These are phyloP conservation scores for Phytophthora pini DNA, from an alignment of 352 stramenopile species.

Conservation along the genomic window DNA sequence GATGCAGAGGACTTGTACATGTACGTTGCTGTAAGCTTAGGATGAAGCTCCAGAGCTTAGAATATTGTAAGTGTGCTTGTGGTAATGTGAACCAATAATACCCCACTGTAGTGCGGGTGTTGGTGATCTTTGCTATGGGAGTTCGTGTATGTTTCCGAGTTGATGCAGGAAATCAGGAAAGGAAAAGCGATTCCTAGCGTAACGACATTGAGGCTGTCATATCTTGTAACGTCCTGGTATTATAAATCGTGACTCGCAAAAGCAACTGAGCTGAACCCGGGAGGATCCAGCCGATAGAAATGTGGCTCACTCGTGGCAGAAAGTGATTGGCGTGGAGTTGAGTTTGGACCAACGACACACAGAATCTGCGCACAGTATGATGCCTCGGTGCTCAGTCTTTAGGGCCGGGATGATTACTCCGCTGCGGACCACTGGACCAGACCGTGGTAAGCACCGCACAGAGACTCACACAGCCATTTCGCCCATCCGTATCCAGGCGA, in stretches of 20 bases:
- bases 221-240: not conserved
- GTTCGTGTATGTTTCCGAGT: not conserved
- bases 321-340: not conserved
- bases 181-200: not conserved
- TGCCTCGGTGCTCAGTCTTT: not conserved
- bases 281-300: not conserved
- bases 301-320: not conserved
- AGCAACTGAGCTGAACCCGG: too few species aligned
- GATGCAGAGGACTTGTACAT: too few species aligned
- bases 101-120: not conserved
- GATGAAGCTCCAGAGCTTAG: too few species aligned
- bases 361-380: not conserved
- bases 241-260: too few species aligned
- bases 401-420: constrained; percentile 14
- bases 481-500: constrained; percentile 7
- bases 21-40: too few species aligned
- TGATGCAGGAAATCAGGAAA: constrained; percentile 1
- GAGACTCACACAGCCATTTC: too few species aligned
- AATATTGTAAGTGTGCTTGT: too few species aligned
- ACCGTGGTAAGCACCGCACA: constrained; percentile 5
- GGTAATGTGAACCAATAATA: not conserved
- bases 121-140: not conserved
- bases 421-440: not conserved
- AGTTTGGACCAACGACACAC: constrained; percentile 7
- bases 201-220: constrained; percentile 7